phyloP scores from a whole-genome alignment of 148 eudicot genomes.

The Polygonum aviculare region DNA sequence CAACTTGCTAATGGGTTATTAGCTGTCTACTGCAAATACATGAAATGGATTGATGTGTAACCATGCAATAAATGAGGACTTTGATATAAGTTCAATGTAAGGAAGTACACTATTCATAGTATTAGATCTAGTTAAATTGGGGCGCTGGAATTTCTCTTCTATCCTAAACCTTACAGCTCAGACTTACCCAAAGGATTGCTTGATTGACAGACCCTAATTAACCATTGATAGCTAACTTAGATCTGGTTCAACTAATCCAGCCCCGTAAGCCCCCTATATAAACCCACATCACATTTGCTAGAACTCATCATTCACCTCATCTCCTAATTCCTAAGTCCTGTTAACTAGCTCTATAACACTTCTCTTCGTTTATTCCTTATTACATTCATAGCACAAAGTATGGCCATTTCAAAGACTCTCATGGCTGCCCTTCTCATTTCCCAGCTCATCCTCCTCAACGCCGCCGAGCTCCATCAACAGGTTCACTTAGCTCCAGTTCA shows the following conservation, averaged over 20 bases:
- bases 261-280: background rate
- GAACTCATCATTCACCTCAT: background rate
- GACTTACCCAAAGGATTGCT: background rate
- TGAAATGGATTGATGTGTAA: background rate
- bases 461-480: background rate
- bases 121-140: too few relatives aligned
- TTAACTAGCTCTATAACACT: too few relatives aligned
- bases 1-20: background rate
- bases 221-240: background rate
- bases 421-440: background rate
- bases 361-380: too few relatives aligned
- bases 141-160: too few relatives aligned
- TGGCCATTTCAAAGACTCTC: conserved; percentile 2
- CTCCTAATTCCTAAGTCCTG: too few relatives aligned
- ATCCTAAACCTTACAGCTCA: too few relatives aligned
- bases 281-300: background rate
- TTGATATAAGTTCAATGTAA: background rate
- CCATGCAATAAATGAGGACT: background rate
- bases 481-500: background rate
- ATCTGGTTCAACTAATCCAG: background rate
- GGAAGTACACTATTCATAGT: background rate
- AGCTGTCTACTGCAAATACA: background rate
- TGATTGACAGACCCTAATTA: background rate
- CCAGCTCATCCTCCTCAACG: background rate
- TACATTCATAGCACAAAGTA: background rate